A percentile compares a stretch with the other conserved stretches of the same genome.
These are phyloP conservation scores for Nigrospora sphaerica DNA, from an alignment of 2,329 filamentous ascomycete genomes.

Conservation along the genomic window DNA sequence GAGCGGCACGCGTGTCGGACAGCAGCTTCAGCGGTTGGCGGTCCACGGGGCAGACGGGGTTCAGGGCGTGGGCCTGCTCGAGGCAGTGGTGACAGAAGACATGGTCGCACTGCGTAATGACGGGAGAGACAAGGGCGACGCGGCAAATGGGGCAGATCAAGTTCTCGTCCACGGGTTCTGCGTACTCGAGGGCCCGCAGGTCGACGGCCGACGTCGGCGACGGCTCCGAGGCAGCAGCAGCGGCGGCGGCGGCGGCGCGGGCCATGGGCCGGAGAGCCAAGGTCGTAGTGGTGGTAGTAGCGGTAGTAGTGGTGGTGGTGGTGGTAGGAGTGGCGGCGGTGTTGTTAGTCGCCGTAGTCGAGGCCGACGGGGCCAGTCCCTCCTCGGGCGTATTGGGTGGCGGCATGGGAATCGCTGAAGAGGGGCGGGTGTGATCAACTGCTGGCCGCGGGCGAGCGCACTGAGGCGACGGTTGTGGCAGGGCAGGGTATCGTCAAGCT, in stretches of 20 bases:
- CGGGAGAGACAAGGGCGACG: constrained; percentile 51
- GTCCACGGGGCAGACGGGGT: constrained; percentile 50
- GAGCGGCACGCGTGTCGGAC: constrained; percentile 22
- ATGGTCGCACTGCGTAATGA: constrained; percentile 57
- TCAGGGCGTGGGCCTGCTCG: constrained; percentile 31
- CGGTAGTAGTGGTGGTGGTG: background rate
- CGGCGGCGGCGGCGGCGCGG: constrained; percentile 5
- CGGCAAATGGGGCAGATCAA: constrained; percentile 51
- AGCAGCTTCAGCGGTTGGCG: constrained; percentile 32
- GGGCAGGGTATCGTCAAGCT: no score
- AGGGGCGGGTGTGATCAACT: no score
- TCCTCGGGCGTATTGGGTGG: constrained; percentile 28
- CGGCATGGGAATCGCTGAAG: constrained; percentile 14
- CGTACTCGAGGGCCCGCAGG: constrained; percentile 37
- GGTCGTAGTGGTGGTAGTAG: constrained; percentile 8
- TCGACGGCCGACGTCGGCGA: constrained; percentile 24
- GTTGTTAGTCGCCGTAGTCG: no score
- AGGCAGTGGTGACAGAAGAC: constrained; percentile 58
- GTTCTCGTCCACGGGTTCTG: constrained; percentile 34
- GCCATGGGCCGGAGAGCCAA: constrained; percentile 16
- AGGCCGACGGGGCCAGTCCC: constrained; percentile 10
- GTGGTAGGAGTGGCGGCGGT: background rate
- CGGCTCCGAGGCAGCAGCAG: background rate
- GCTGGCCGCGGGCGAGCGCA: no score
- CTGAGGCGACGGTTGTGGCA: no score